Conservation (phyloP, 495 filamentous ascomycete species). For the Aspergillus carlsbadensis region DNA sequence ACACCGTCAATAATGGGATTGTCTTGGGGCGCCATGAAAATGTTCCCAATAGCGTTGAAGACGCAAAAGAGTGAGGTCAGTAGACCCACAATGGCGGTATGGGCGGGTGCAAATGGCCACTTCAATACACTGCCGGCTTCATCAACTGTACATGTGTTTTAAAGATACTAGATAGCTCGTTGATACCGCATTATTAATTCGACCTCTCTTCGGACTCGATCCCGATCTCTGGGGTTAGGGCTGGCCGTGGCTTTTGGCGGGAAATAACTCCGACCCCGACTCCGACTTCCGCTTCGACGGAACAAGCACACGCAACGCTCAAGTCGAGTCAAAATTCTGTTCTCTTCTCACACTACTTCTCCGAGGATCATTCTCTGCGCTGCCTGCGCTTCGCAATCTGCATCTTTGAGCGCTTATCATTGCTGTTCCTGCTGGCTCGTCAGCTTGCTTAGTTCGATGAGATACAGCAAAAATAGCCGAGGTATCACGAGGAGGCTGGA, state of each 20-base stretch:
- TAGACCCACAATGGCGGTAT: background rate
- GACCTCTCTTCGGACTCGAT: background rate
- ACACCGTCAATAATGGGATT: slow-evolving; percentile 10
- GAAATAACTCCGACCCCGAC: background rate
- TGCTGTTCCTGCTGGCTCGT: no score
- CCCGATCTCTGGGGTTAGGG: background rate
- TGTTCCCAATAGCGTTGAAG: background rate
- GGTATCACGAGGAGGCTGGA: slow-evolving; percentile 19
- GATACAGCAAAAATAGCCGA: slow-evolving; percentile 13
- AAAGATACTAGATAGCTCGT: slow-evolving; percentile 17
- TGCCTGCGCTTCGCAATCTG: no score
- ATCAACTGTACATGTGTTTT: slow-evolving; percentile 18
- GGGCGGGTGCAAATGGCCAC: background rate
- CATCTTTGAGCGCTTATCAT: no score
- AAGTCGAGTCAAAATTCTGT: no score
- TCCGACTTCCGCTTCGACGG: no score
- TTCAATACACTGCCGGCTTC: background rate
- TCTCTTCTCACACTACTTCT: no score
- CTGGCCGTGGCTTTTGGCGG: background rate
- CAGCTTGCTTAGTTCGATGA: no score
- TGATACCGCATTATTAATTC: background rate
- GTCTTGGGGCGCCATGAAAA: background rate
- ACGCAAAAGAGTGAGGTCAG: background rate
- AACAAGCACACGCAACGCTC: no score
- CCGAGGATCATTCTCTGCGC: no score